Conservation (phyloP, 2,329 filamentous ascomycete genomes). For the Aspergillus luchuensis region DNA sequence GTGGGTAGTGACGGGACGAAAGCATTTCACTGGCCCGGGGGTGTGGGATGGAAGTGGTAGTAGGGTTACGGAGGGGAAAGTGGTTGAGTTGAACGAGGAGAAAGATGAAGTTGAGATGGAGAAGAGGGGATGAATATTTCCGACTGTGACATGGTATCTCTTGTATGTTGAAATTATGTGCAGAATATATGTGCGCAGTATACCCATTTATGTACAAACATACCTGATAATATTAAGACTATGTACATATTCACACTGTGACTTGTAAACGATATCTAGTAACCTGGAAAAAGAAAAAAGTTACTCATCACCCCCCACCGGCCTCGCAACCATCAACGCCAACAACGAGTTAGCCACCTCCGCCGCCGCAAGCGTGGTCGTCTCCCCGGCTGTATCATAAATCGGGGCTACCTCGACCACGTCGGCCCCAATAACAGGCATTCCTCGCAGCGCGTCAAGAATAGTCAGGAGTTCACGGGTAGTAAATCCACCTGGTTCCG, state of each 20-base stretch:
- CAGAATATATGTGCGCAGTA: not conserved
- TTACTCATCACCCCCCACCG: constrained; percentile 3
- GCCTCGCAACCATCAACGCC: constrained; percentile 37
- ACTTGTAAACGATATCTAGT: fast-evolving
- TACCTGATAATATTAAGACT: not conserved
- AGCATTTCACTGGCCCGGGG: constrained; percentile 53
- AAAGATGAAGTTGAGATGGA: not conserved
- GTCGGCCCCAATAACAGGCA: constrained; percentile 57
- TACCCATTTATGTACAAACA: not conserved
- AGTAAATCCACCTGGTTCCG: constrained; percentile 59
- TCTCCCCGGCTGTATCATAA: constrained; percentile 58
- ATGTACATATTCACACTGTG: too few relatives aligned
- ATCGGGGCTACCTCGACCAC: constrained; percentile 60
- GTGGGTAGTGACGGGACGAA: constrained; percentile 55
- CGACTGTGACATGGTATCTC: not conserved
- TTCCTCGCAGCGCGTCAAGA: constrained; percentile 53
- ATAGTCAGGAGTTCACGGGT: constrained; percentile 58
- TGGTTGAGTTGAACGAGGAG: not conserved
- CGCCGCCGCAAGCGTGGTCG: constrained; percentile 56
- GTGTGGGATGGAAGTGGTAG: not conserved
- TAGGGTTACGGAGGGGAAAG: not conserved
- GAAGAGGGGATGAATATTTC: not conserved
- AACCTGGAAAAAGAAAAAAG: too few relatives aligned
- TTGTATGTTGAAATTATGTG: not conserved
- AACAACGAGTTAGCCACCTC: constrained; percentile 56